phyloP scores from a whole-genome alignment of 768 basidiomycete species.

The Strobilomyces dryophilus region DNA sequence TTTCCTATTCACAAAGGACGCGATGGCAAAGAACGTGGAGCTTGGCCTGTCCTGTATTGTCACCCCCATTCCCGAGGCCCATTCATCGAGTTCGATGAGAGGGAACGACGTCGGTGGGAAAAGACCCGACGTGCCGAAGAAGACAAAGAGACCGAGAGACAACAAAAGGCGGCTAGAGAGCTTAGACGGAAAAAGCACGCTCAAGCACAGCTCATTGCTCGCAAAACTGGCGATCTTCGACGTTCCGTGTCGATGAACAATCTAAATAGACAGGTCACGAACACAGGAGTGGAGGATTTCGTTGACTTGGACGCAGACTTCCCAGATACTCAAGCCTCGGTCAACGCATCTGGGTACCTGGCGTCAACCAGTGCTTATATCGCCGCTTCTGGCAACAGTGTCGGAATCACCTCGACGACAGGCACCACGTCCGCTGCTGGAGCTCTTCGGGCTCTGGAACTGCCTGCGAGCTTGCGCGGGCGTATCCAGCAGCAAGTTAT shows the following conservation, averaged over 20 bases:
- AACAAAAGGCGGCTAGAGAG: slow-evolving; percentile 23
- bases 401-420: slow-evolving; percentile 85
- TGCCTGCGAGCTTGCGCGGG: slow-evolving; percentile 52
- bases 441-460: slow-evolving; percentile 41
- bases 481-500: slow-evolving; percentile 62
- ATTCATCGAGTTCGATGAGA: slow-evolving; percentile 72
- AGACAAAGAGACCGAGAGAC: slow-evolving; percentile 33
- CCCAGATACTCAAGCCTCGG: slow-evolving; percentile 43
- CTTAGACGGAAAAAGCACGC: slow-evolving; percentile 28
- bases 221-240: slow-evolving; percentile 53
- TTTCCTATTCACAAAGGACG: slow-evolving; percentile 56
- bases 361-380: slow-evolving; percentile 62
- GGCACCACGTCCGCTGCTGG: slow-evolving; percentile 72
- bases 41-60: slow-evolving; percentile 84
- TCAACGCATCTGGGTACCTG: slow-evolving; percentile 67
- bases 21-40: slow-evolving; percentile 49
- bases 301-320: slow-evolving; percentile 41
- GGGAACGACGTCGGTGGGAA: slow-evolving; percentile 65
- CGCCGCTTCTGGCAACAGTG: slow-evolving; percentile 95
- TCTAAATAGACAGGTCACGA: slow-evolving; percentile 51
- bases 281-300: slow-evolving; percentile 38
- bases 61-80: slow-evolving; percentile 71
- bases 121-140: slow-evolving; percentile 42
- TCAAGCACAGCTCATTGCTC: slow-evolving; percentile 25
- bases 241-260: slow-evolving; percentile 75